Evolutionary conservation across 1,284 basidiomycete genomes (phyloP), one percentile per base, ranked within the genome.

Genomic region (Puccinia triticina): DNA sequence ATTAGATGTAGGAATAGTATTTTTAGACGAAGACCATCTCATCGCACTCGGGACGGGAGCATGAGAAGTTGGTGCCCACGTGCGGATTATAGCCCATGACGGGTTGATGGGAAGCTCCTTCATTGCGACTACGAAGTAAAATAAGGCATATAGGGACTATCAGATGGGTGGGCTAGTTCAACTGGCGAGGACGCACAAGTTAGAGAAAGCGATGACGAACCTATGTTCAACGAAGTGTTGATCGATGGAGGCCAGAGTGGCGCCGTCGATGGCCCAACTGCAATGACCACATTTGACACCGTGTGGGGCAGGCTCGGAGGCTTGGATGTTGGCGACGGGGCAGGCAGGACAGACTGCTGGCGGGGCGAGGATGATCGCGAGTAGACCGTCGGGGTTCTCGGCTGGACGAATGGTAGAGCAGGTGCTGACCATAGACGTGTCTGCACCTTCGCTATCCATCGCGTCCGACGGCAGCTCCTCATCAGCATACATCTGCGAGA

Each of bases 11-110:
- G 10, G 14, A 29, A 8, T 8, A 29, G 26, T 61, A 18, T 8
- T 66, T 18, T 66, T 66, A 40, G 61, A 66, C 59, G 34, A n/a
- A 77, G 34, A 50, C 29, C 75, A 80, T 71, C 69, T 80, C 77
- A 29, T 80, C 77, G 40, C 77, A 80, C 32, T 57, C 37, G 16
- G 77, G 46, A 59, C 72, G 34, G 18, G 77, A 80, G 67, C 77
- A 80, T 12, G 57, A 37, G 29, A 80, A 71, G 40, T 46, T 71
- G 3, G 67, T 80, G 4, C 77, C 77, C 34, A 80, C 50, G 55
- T 80, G 53, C 8, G 64, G 53, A 14, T 80, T 80, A 29, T 80
- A 72, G 26, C 66, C 50, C 12, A 80, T 59, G 18, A 72, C 1
- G 11, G 77, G 77, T 21, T 37, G 66, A 80, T 80, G 77, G 55